A percentile compares a stretch with the other conserved stretches of the same genome.
phyloP scores from a whole-genome alignment of 73 alveolate species.

The Tetrahymena elliotti region DNA sequence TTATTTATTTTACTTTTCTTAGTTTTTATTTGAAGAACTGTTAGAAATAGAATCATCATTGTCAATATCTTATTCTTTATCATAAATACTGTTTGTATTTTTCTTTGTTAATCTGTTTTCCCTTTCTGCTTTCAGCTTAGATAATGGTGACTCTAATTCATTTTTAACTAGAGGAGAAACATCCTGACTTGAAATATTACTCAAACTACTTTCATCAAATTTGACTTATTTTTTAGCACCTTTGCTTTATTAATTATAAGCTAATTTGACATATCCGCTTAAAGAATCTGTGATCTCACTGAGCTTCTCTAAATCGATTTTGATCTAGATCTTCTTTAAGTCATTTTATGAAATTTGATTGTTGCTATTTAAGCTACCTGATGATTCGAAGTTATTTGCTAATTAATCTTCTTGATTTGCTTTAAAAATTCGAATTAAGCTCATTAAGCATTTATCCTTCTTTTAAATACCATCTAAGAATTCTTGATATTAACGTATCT shows the following conservation, averaged over 20 bases:
- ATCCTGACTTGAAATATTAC: background rate
- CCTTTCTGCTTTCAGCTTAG: background rate
- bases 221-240: background rate
- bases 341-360: background rate
- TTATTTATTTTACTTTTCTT: background rate
- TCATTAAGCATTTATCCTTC: background rate
- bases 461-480: background rate
- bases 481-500: background rate
- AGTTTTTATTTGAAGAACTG: background rate
- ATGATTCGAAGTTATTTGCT: background rate
- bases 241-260: background rate
- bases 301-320: background rate
- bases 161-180: background rate
- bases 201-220: background rate
- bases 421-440: background rate
- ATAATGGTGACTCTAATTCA: background rate
- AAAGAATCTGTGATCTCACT: background rate
- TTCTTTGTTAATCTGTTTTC: background rate
- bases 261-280: background rate
- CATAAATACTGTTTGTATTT: background rate
- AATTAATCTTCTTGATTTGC: background rate
- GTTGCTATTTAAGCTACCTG: background rate
- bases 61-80: background rate
- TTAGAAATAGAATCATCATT: background rate
- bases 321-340: background rate